Evolutionary conservation across 1,284 basidiomycete species (phyloP).

Genomic region (Phellinidium pouzarii): DNA sequence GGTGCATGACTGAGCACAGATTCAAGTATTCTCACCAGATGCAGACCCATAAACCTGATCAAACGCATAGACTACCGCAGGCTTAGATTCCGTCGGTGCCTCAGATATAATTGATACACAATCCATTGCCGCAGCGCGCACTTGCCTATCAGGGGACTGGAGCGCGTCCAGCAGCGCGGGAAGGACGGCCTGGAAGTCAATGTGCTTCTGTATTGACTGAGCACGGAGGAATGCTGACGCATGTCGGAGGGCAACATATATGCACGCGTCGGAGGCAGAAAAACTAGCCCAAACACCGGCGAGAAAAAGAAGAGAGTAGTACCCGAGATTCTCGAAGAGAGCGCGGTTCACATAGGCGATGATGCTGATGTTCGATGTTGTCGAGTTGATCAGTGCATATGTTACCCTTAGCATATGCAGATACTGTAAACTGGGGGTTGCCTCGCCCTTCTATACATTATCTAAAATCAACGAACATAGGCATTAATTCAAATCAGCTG

Average conservation of each 20-base stretch:
- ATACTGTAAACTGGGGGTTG: slow-evolving; percentile 37
- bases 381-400: slow-evolving; percentile 56
- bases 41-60: slow-evolving; percentile 75
- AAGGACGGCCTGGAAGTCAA: slow-evolving; percentile 84
- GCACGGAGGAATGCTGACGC: slow-evolving; percentile 76
- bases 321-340: slow-evolving; percentile 64
- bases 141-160: slow-evolving; percentile 40
- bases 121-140: slow-evolving; percentile 60
- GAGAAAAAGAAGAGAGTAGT: slow-evolving; percentile 78
- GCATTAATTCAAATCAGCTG: background rate
- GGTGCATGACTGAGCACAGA: slow-evolving; percentile 1
- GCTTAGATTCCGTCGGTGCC: slow-evolving; percentile 36
- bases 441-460: slow-evolving; percentile 21
- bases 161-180: slow-evolving; percentile 72
- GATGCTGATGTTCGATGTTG: slow-evolving; percentile 36
- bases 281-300: slow-evolving; percentile 54
- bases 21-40: slow-evolving; percentile 42
- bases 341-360: slow-evolving; percentile 52
- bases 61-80: slow-evolving; percentile 68
- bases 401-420: slow-evolving; percentile 49
- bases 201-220: slow-evolving; percentile 45
- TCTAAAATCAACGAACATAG: slow-evolving; percentile 16
- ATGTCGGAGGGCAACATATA: slow-evolving; percentile 51
- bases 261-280: slow-evolving; percentile 22
- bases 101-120: slow-evolving; percentile 49